Base-by-base conservation (phyloP, 2,329 filamentous ascomycete species). In the Tolypocladium amazonense region DNA sequence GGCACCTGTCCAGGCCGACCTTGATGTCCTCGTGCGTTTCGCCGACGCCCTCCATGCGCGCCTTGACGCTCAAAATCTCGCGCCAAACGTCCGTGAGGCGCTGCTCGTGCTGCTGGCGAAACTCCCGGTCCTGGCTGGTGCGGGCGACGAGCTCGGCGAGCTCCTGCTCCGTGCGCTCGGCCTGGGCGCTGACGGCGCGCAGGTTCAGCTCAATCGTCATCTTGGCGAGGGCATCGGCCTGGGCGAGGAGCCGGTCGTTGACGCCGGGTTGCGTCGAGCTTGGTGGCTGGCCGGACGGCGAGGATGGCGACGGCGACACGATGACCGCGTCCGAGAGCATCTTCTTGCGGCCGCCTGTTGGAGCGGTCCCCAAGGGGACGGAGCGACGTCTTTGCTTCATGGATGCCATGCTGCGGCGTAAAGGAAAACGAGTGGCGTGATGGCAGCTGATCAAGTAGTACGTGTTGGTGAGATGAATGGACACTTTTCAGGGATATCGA, bases 121-220 rank as follows among this genome's bases (percentile, higher is more conserved):
- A 74, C 5, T 63, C 62, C 23, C 66, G 65, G 41, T 75, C 67
- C 11, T 68, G 59, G 9, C 63, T 62, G 2, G 69, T 73, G 20
- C 59, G 58, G 8, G 43, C 20, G 9, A 69, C 66, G 8, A 75
- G 68, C 23, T 60, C 59, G 8, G 59, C 60, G 35, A 75, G 59
- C 12, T 73, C 68, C 2, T 62, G 62, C 58, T 73, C 68, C 2
- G 75, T 67, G 4, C 66, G 65, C 50, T 69, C 65, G 1, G 69
- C 68, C 56, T 70, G 68, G 27, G 59, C 58, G 35, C 61, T 57
- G 30, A 75, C 61, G 38, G 65, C 60, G 43, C 69, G 71, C 41
- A 75, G 61, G 60, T 68, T 70, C 58, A 75, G 69, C 63, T 75
- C 73, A n/a, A 71, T 63, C 7, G 70, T 74, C 70, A 75, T 74